Evolutionary conservation across 2,329 filamentous ascomycete species (phyloP), one percentile per base, ranked within the genome.

Genomic region (Thyridium curvatum): DNA sequence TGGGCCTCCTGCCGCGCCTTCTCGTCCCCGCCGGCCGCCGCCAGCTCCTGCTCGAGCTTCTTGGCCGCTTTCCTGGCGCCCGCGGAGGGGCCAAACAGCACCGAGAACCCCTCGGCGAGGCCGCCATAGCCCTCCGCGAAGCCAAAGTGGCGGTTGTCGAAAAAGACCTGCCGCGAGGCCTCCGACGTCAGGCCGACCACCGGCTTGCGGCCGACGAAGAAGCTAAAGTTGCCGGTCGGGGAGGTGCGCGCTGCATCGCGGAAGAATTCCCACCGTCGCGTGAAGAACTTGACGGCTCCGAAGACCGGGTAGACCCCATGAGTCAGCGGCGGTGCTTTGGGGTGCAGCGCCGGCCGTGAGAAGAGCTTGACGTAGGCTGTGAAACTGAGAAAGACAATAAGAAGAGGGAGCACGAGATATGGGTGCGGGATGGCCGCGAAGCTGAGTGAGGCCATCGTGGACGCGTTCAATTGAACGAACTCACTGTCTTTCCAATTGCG

Each of bases 271-370:
- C 59, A 62, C 38, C 71, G 58, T 13, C 57, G 42, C 3, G 64
- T 65, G 57, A 71, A 74, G 56, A 72, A 74, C 1, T 54, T 52
- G 18, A 62, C 40, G 2, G 64, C 56, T 3, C 71, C 71, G 4
- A 70, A 41, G 8, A 74, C 43, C 1, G 71, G 71, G 48, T 50
- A 62, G 2, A 31, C 38, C 8, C 48, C 42, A 35, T 46, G 45
- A 15, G 54, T 26, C n/a, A 49, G 39, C 12, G 34, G 45, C 3
- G 55, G 56, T 5, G 56, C 50, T 8, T 48, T 49, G 5, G 33
- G 34, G 12, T 52, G 52, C 18, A 56, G 44, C 12, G 38, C 34
- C 5, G 50, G 46, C 13, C 54, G 52, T 18, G 34, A 30, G 18
- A 39, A 14, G 18, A 35, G 16, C 12, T 33, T 30, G 21, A 39